A percentile compares a stretch with the other conserved stretches of the same genome.
These are phyloP conservation scores for Fistulifera pelliculosa DNA, from an alignment of 108 stramenopile species.

Conservation along the genomic window DNA sequence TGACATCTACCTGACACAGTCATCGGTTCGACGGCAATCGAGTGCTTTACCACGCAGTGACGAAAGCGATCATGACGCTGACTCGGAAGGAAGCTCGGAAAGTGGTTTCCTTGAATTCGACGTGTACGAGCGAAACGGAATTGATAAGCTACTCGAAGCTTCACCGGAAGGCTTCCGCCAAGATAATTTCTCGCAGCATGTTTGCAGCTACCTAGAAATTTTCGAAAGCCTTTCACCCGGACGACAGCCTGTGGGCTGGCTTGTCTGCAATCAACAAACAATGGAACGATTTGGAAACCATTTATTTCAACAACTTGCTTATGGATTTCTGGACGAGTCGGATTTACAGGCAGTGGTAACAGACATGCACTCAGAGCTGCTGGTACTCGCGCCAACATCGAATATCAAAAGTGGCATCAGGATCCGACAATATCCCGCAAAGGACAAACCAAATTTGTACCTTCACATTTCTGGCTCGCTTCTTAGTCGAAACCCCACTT, in stretches of 20 bases:
- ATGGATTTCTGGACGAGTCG: constrained; percentile 16
- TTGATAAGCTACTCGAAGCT: constrained; percentile 38
- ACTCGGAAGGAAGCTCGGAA: constrained; percentile 18
- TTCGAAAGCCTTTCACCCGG: constrained; percentile 42
- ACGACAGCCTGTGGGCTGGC: constrained; percentile 34
- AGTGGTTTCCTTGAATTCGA: constrained; percentile 32
- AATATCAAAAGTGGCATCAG: constrained; percentile 19
- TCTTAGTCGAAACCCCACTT: constrained; percentile 32
- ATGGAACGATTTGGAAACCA: constrained; percentile 48
- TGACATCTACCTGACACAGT: not conserved
- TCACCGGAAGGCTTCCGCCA: constrained; percentile 17
- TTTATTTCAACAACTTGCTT: constrained; percentile 20
- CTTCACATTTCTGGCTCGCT: constrained; percentile 37
- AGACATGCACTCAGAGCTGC: constrained; percentile 42
- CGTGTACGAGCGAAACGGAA: constrained; percentile 42
- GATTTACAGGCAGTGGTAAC: constrained; percentile 33
- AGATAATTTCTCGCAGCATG: constrained; percentile 25
- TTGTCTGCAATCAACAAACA: constrained; percentile 46
- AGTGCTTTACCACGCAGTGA: not conserved
- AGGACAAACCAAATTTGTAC: constrained; percentile 5
- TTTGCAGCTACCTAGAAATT: constrained; percentile 33
- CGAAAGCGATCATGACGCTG: constrained; percentile 12
- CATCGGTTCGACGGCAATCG: not conserved
- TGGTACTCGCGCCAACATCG: constrained; percentile 18
- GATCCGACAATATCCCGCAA: constrained; percentile 22